Evolutionary conservation across 1,284 basidiomycete species (phyloP), one percentile per base, ranked within the genome.

Genomic region (Ustilago cynodontis): DNA sequence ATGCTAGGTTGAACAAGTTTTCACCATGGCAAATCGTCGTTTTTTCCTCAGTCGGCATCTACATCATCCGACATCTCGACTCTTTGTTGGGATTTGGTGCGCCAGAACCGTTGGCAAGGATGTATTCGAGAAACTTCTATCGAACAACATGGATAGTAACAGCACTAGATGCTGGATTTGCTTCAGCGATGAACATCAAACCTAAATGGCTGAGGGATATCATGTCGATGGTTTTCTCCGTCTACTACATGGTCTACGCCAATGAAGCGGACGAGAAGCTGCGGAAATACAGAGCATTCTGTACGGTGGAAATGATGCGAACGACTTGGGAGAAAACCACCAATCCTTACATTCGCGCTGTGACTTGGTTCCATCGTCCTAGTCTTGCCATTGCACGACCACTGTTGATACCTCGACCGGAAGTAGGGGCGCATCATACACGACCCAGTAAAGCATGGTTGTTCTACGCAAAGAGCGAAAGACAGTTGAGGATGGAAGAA

Each of bases 151-250:
- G 95, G 93, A 91, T 99, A 77, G 91, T 82, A 45, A 83, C 82
- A 9, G 95, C 94, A 0, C 89, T 98, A n/a, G 96, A 99, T 85
- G 95, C 95, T 0, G 96, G 95, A 1, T 98, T 98, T 83, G 94
- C 95, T 0, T 95, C 94, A 0, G 95, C 96, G 10, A 94, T 96
- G 92, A 88, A 91, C 2, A 93, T 99, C 73, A 91, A 91, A n/a
- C 93, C 94, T 0, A 94, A 93, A 84, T 97, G 94, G 94, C 86
- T 98, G 11, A 90, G 92, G 75, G 94, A 98, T 85, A 88, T 97
- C 10, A 78, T 69, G 84, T 84, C 69, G 69, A 67, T 69, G 35
- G 76, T 95, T 33, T 96, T 97, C 85, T 92, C 93, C 0, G 88
- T 89, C 1, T 98, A 98, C 88, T 99, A 98, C 86, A 91, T 98